Evolutionary conservation across 2,329 filamentous ascomycete species (phyloP).

Genomic region (Huntiella bhutanensis): DNA sequence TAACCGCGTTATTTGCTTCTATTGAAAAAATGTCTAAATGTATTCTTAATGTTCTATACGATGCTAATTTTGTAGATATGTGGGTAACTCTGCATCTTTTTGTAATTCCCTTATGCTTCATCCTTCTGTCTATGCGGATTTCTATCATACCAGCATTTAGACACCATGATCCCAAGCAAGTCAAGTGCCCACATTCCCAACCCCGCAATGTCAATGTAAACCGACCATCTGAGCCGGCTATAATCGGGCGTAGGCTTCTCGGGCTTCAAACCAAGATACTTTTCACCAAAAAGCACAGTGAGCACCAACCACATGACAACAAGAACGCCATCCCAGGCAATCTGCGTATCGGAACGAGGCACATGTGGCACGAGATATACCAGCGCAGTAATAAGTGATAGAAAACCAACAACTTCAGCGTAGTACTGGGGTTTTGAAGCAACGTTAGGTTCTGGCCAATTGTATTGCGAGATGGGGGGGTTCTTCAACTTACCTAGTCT

Average conservation of each 20-base stretch:
- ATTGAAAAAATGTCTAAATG: neutral
- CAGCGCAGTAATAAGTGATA: constrained; percentile 7
- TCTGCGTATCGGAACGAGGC: constrained; percentile 4
- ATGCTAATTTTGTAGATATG: neutral
- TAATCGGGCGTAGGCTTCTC: constrained; percentile 8
- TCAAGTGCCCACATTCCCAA: constrained; percentile 9
- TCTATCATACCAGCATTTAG: constrained; percentile 3
- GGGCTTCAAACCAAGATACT: constrained; percentile 7
- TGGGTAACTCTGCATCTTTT: neutral
- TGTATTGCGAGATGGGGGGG: neutral
- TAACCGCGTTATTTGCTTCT: neutral
- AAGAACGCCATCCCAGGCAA: constrained; percentile 8
- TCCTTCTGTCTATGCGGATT: neutral
- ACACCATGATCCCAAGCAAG: constrained; percentile 5
- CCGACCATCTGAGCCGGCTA: constrained; percentile 8
- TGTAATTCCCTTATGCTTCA: neutral
- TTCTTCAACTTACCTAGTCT: constrained; percentile 5
- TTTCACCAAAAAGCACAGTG: constrained; percentile 6
- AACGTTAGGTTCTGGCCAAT: neutral
- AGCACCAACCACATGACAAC: constrained; percentile 10
- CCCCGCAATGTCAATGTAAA: constrained; percentile 8
- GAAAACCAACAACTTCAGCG: constrained; percentile 7
- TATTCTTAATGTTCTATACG: neutral
- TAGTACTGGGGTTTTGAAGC: constrained; percentile 2
- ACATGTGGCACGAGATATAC: constrained; percentile 10